Base-by-base conservation (phyloP, 2,329 filamentous ascomycete species). In the Sclerotinia subarctica region DNA sequence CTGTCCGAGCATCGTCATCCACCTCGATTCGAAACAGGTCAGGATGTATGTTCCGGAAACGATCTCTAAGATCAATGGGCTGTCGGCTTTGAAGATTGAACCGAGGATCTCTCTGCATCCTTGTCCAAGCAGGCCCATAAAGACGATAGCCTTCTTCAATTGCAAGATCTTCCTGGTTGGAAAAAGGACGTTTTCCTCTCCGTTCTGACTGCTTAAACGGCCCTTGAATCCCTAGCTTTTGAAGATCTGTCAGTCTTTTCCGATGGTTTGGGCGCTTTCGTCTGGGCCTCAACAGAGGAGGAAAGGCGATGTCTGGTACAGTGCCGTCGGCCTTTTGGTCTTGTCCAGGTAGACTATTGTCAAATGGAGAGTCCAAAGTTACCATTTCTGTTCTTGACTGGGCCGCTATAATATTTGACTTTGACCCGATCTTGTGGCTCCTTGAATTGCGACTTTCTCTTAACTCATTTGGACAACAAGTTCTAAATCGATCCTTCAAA, bases 401-500 rank as follows among this genome's bases (percentile, higher is more conserved):
- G 29, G n/a, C 64, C 53, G 59, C 63, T 26, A 32, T 19, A 29
- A 35, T 52, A 54, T 58, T 44, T 32, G 49, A 17, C 11, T 54
- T 32, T 11, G 64, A 66, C 46, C 29, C 70, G 46, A 7, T 35
- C 15, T 32, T 15, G 38, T 46, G 2, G 15, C 26, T 64, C 38
- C n/a, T 26, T 8, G 29, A 24, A 44, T 56, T 38, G 62, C 62
- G 5, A 70, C 77, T 80, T 29, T 80, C 81, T 32, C 85, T 82
- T 49, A 89, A 80, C 75, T 89, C 87, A 46, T 83, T 82, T 0
- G 87, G 87, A 70, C 87, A 89, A 74, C 87, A 89, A 4, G 87
- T 90, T 62, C 87, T 82, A 74, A 89, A 90, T 17, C 88, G 82
- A 75, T 90, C 87, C 75, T 90, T 90, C 63, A 90, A 76, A 73